Evolutionary conservation across 257 asterid genomes (phyloP).

Genomic region (Rauvolfia tetraphylla): DNA sequence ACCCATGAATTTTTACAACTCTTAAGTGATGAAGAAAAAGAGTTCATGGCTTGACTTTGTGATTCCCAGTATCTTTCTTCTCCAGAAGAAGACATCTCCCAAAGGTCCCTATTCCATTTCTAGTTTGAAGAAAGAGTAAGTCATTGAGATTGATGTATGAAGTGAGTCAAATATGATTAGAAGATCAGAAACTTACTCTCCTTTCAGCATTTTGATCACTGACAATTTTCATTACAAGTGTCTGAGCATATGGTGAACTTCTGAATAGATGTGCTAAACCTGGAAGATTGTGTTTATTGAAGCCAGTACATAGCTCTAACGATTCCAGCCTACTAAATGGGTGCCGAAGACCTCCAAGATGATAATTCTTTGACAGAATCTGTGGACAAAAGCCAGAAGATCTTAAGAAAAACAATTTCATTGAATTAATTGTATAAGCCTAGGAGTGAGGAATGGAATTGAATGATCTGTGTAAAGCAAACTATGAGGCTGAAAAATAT

Average conservation of each 20-base stretch:
- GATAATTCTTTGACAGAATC: constrained; percentile 55
- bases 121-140: constrained; percentile 17
- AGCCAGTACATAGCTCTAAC: constrained; percentile 51
- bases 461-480: too few species aligned
- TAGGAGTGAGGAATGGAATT: background rate
- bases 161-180: background rate
- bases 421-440: background rate
- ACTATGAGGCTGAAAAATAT: too few species aligned
- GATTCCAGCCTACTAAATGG: constrained; percentile 48
- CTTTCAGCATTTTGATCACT: constrained; percentile 31
- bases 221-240: constrained; percentile 49
- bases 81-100: constrained; percentile 52
- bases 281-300: constrained; percentile 52
- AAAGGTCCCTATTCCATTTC: constrained; percentile 62
- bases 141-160: too few species aligned
- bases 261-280: constrained; percentile 55
- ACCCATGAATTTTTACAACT: constrained; percentile 66
- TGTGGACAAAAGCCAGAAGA: constrained; percentile 18
- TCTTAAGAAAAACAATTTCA: background rate
- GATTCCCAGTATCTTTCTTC: constrained; percentile 83
- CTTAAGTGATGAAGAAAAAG: constrained; percentile 58
- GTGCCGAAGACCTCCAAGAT: constrained; percentile 32
- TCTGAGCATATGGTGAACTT: constrained; percentile 49
- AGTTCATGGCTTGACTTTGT: constrained; percentile 43
- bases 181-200: constrained; percentile 37